These are phyloP conservation scores for Psilocybe sp. DNA, from an alignment of 768 basidiomycete genomes.

Conservation along the genomic window DNA sequence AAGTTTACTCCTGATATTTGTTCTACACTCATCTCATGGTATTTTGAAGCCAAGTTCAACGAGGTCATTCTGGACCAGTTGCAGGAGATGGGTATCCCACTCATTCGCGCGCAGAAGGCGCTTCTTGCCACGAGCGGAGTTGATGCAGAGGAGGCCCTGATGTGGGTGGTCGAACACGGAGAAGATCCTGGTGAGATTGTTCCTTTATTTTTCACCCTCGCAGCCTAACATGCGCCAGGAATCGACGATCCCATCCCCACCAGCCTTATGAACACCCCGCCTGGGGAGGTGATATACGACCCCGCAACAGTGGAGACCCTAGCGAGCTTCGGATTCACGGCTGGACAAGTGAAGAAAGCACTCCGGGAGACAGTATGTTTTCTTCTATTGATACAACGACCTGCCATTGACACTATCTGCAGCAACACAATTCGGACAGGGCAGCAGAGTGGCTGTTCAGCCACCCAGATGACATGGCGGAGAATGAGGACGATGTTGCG, in stretches of 20 bases:
- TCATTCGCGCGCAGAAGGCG: slow-evolving; percentile 84
- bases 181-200: slow-evolving; percentile 75
- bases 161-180: slow-evolving; percentile 95
- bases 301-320: slow-evolving; percentile 72
- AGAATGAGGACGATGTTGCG: slow-evolving; percentile 36
- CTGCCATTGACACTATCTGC: neutral
- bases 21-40: neutral
- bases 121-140: slow-evolving; percentile 81
- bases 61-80: slow-evolving; percentile 71
- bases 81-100: slow-evolving; percentile 90
- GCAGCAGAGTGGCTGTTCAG: slow-evolving; percentile 97
- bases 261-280: slow-evolving; percentile 51
- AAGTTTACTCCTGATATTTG: neutral
- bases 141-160: slow-evolving; percentile 83
- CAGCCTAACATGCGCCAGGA: neutral
- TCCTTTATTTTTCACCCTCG: neutral
- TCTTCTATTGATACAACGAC: neutral
- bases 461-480: slow-evolving; percentile 85
- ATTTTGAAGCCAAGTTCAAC: slow-evolving; percentile 61
- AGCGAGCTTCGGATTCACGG: slow-evolving; percentile 90
- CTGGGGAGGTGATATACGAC: slow-evolving; percentile 44
- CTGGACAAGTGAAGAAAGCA: slow-evolving; percentile 81
- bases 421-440: slow-evolving; percentile 76
- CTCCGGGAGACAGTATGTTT: slow-evolving; percentile 70
- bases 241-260: slow-evolving; percentile 71